Base-by-base conservation (phyloP, 2,329 filamentous ascomycete species). In the Balansia obtecta region DNA sequence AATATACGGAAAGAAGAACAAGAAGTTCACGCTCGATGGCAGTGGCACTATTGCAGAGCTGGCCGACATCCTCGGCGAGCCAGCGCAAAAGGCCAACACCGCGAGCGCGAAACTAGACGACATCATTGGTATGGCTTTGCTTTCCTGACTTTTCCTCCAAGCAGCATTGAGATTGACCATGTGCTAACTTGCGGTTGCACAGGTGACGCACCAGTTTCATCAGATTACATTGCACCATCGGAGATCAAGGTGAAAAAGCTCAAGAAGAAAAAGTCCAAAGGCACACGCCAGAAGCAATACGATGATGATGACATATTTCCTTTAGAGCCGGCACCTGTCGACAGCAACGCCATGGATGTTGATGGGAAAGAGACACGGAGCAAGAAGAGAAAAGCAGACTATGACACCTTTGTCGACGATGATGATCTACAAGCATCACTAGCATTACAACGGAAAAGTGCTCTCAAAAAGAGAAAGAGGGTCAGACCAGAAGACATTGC, bases 161-260 rank as follows among this genome's bases (percentile, higher is more conserved):
- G n/a, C n/a, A 13, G 15, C 15, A 39, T 11, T 9, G 11, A 39
- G 10, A 4, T 22, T 16, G n/a, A 48, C 15, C 7, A 34, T 11
- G 30, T 10, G 34, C 46, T 48, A 27, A 48, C 18, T 27, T 16
- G 18, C 11, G 47, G 16, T 37, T 10, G 39, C 39, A 4, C 8
- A 66, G 57, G 58, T 32, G 60, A 61, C 39, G 53, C 56, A 9
- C 68, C 71, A 52, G 65, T 59, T 16, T 57, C 79, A 15, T 95
- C 90, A 16, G 93, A 98, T 65, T 98, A 98, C 64, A 74, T 94
- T 55, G 88, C 95, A 54, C 71, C 84, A 15, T 86, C 86, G 1
- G 85, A 93, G 58, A 79, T 96, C 61, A 98, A 96, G 67, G 78
- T 97, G 55, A 94, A 89, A 70, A 98, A 95, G 65, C 84, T 88